Conservation (phyloP, 768 basidiomycete genomes). For the Mycena polygramma region DNA sequence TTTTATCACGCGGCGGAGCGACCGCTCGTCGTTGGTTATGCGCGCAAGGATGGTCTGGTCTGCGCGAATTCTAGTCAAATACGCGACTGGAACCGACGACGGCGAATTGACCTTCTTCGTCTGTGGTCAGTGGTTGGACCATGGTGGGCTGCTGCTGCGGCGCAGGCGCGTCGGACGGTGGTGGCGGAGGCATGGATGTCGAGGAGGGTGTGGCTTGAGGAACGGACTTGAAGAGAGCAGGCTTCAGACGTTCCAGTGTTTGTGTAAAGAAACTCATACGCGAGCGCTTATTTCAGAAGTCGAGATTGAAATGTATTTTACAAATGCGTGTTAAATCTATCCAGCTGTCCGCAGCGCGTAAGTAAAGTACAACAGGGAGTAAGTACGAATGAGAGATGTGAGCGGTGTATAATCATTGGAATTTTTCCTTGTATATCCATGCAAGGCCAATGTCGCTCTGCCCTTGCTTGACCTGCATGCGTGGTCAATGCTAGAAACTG, state of each 20-base stretch:
- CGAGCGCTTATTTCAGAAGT: no score
- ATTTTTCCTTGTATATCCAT: conserved; percentile 95
- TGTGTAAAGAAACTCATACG: conserved; percentile 24
- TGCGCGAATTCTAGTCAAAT: conserved; percentile 42
- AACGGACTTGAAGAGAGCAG: conserved; percentile 6
- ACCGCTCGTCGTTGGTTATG: conserved; percentile 86
- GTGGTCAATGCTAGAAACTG: not conserved
- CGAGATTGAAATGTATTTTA: not conserved
- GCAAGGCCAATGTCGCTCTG: conserved; percentile 86
- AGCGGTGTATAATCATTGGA: conserved; percentile 49
- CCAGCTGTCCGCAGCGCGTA: conserved; percentile 13
- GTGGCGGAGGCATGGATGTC: conserved; percentile 24
- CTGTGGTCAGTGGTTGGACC: conserved; percentile 64
- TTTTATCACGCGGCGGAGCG: conserved; percentile 82
- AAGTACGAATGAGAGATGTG: not conserved
- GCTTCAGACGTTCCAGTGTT: conserved; percentile 3
- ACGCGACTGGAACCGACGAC: conserved; percentile 19
- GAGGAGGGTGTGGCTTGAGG: not conserved
- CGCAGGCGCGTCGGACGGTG: conserved; percentile 32
- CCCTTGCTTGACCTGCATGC: conserved; percentile 67
- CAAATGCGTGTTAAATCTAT: conserved; percentile 16
- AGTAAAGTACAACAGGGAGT: conserved; percentile 23
- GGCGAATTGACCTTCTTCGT: conserved; percentile 68
- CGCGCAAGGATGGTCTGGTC: conserved; percentile 86
- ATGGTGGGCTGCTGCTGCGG: conserved; percentile 42